A percentile compares a stretch with the other conserved stretches of the same genome.
phyloP scores from a whole-genome alignment of 129 eudicot genomes.

The Mikania micrantha region DNA sequence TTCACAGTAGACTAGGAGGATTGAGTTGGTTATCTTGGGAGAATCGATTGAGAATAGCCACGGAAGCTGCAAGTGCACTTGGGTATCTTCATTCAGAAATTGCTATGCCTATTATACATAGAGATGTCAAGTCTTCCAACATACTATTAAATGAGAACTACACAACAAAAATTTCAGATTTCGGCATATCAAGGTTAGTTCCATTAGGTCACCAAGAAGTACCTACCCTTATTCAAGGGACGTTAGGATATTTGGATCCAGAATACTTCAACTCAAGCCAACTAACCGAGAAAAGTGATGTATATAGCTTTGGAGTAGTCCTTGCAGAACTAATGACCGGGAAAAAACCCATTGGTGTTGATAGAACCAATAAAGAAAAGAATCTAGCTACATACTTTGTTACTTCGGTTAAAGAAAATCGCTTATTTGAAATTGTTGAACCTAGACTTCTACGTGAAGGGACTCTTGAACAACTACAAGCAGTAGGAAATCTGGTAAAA shows the following conservation, averaged over 20 bases:
- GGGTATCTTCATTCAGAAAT: slow-evolving; percentile 45
- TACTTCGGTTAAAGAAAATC: slow-evolving; percentile 30
- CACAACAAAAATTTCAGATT: slow-evolving; percentile 30
- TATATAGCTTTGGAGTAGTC: slow-evolving; percentile 46
- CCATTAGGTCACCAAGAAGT: slow-evolving; percentile 35
- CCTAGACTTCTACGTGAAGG: slow-evolving; percentile 24
- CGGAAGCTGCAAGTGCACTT: slow-evolving; percentile 38
- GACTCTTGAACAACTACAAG: slow-evolving; percentile 27
- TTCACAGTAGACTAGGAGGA: slow-evolving; percentile 17
- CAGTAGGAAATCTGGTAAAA: slow-evolving; percentile 25
- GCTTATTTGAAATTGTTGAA: slow-evolving; percentile 31
- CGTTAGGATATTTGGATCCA: slow-evolving; percentile 54
- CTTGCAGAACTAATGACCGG: slow-evolving; percentile 40
- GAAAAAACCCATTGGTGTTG: slow-evolving; percentile 22
- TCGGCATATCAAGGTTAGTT: slow-evolving; percentile 40
- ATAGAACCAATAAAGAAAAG: slow-evolving; percentile 18
- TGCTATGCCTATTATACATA: slow-evolving; percentile 35
- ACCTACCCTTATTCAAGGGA: slow-evolving; percentile 41
- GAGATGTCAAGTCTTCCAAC: slow-evolving; percentile 49
- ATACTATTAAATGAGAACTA: slow-evolving; percentile 34
- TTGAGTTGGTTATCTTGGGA: slow-evolving; percentile 33
- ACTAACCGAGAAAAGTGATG: slow-evolving; percentile 47
- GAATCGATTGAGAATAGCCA: slow-evolving; percentile 40
- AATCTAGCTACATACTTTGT: slow-evolving; percentile 36
- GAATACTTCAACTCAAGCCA: slow-evolving; percentile 41